Evolutionary conservation across 2,329 filamentous ascomycete species (phyloP).

Genomic region (Pyricularia grisea): DNA sequence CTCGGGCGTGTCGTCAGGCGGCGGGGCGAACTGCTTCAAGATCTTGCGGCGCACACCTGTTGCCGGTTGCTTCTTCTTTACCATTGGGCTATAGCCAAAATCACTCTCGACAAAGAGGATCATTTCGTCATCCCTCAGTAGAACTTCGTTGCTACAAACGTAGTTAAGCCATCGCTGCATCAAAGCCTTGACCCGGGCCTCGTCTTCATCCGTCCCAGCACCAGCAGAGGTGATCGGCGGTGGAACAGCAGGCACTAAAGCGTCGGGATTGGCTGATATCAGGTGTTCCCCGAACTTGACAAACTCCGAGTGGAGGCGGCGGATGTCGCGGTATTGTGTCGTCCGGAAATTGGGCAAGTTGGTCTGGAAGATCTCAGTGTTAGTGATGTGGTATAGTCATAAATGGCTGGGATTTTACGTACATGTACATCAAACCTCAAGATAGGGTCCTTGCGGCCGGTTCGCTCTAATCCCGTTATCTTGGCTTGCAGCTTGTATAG

Average conservation of each 20-base stretch:
- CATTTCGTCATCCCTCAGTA: conserved; percentile 95
- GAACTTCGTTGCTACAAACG: conserved; percentile 81
- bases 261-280: conserved; percentile 95
- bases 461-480: conserved; percentile 86
- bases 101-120: conserved; percentile 98
- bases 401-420: conserved; percentile 26
- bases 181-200: conserved; percentile 75
- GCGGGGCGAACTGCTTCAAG: conserved; percentile 95
- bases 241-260: conserved; percentile 86
- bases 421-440: conserved; percentile 95
- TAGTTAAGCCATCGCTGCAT: conserved; percentile 95
- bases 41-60: conserved; percentile 93
- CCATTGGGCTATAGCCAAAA: conserved; percentile 93
- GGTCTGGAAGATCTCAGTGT: conserved; percentile 48
- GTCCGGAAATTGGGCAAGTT: conserved; percentile 98
- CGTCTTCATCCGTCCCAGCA: conserved; percentile 92
- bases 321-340: conserved; percentile 95
- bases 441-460: conserved; percentile 91
- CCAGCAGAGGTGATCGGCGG: conserved; percentile 92
- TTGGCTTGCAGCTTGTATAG: conserved; percentile 87
- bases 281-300: conserved; percentile 92
- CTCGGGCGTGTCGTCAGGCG: conserved; percentile 94
- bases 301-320: conserved; percentile 91
- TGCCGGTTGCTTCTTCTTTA: conserved; percentile 92
- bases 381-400: conserved; percentile 13